phyloP scores from a whole-genome alignment of 2,329 filamentous ascomycete species.

The Botrytis elliptica region DNA sequence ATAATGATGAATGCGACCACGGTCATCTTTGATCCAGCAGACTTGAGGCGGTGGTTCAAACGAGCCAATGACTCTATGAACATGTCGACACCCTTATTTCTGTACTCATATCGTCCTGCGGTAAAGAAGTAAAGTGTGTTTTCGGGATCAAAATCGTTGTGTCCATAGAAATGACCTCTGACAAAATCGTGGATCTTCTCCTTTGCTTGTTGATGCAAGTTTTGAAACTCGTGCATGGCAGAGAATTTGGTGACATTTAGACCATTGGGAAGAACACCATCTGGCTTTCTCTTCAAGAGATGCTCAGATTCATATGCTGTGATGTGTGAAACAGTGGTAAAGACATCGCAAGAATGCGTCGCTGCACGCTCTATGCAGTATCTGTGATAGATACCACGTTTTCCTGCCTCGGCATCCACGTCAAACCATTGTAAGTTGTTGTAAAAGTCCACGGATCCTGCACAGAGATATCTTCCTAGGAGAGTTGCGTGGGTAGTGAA shows the following conservation, averaged over 20 bases:
- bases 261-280: slow-evolving; percentile 93
- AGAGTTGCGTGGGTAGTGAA: slow-evolving; percentile 98
- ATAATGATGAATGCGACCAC: slow-evolving; percentile 98
- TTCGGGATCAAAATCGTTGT: slow-evolving; percentile 94
- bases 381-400: slow-evolving; percentile 96
- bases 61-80: slow-evolving; percentile 96
- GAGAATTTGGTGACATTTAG: slow-evolving; percentile 98
- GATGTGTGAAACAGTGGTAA: slow-evolving; percentile 98
- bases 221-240: slow-evolving; percentile 98
- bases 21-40: slow-evolving; percentile 80
- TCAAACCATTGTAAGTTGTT: slow-evolving; percentile 98
- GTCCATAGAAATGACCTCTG: slow-evolving; percentile 95
- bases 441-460: slow-evolving; percentile 97
- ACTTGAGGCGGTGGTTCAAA: slow-evolving; percentile 90
- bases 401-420: slow-evolving; percentile 92
- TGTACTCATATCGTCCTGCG: slow-evolving; percentile 92
- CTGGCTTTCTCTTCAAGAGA: slow-evolving; percentile 93
- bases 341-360: slow-evolving; percentile 89
- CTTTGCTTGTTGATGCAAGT: slow-evolving; percentile 93
- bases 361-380: slow-evolving; percentile 97
- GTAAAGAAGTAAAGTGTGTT: slow-evolving; percentile 99
- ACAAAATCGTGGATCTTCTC: slow-evolving; percentile 99
- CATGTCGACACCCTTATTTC: slow-evolving; percentile 99
- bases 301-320: slow-evolving; percentile 98
- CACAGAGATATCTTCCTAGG: slow-evolving; percentile 92